These are phyloP conservation scores for Venturia asperata DNA, from an alignment of 2,329 filamentous ascomycete species.

Conservation along the genomic window DNA sequence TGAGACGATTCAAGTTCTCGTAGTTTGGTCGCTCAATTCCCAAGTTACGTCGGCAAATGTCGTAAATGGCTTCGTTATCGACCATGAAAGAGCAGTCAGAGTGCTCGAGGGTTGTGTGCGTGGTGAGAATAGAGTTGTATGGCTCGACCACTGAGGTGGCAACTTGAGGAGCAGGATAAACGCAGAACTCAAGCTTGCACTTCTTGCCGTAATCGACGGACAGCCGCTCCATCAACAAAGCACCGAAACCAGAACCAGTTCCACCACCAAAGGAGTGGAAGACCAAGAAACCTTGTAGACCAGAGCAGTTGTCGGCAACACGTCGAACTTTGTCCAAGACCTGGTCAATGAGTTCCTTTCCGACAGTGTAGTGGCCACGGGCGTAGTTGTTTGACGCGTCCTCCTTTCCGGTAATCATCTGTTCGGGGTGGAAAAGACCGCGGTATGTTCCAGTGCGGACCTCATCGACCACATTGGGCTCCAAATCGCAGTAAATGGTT, in stretches of 20 bases:
- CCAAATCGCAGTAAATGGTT: conserved; percentile 99
- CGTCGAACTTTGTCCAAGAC: conserved; percentile 96
- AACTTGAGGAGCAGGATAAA: conserved; percentile 96
- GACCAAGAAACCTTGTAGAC: conserved; percentile 97
- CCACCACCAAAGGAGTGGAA: conserved; percentile 99
- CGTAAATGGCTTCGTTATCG: conserved; percentile 99
- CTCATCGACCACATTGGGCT: conserved; percentile 99
- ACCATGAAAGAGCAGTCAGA: conserved; percentile 99
- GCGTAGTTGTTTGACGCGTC: conserved; percentile 99
- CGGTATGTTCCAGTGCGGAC: conserved; percentile 97
- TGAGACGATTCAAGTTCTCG: conserved; percentile 97
- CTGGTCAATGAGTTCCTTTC: conserved; percentile 98
- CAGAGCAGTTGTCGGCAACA: conserved; percentile 95
- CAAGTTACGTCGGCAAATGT: conserved; percentile 97
- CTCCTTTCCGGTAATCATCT: conserved; percentile 99
- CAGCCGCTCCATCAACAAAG: conserved; percentile 95
- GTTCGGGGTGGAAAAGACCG: conserved; percentile 94
- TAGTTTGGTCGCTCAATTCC: conserved; percentile 96
- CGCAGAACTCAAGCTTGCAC: conserved; percentile 99
- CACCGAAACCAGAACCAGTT: conserved; percentile 97
- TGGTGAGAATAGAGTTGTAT: conserved; percentile 99
- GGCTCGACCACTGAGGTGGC: conserved; percentile 97
- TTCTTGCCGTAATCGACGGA: conserved; percentile 99
- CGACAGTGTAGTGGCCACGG: conserved; percentile 98
- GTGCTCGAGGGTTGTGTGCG: conserved; percentile 98